Base-by-base conservation (phyloP, 768 basidiomycete species). In the Boletus sensibilis region DNA sequence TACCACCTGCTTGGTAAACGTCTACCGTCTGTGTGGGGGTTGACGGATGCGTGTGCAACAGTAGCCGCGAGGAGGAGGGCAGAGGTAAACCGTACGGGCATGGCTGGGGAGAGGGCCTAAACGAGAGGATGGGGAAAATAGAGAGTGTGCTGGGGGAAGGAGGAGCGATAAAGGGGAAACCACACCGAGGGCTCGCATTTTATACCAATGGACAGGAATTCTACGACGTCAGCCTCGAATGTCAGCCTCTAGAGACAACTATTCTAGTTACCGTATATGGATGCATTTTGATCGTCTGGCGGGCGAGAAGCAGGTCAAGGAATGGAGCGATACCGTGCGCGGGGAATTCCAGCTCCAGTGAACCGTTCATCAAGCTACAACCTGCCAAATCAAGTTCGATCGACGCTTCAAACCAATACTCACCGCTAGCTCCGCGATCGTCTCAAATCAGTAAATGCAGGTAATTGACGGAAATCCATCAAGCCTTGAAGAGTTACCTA, bases 1-100 rank as follows among this genome's bases (percentile, higher is more conserved):
- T 80, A 83, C 90, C 90, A 92, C 35, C 50, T 60, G 56, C 56
- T 64, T 14, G 74, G 72, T 14, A 71, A 64, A 37, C 55, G 63
- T 29, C 51, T 57, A 54, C 34, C 50, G 48, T 63, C 58, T 5
- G 54, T 38, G 53, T 69, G 65, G 27, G 57, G 53, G 37, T 59
- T 35, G 60, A 63, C 52, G 41, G 64, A 53, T 10, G 67, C 70
- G 37, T 43, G 59, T 21, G 53, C 70, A 31, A 56, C 41, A 11
- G 62, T 51, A 27, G 60, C 65, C 52, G 65, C 64, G 58, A 72
- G 62, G 45, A 72, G 52, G 39, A 71, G 61, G 46, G 62, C 55
- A 52, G 64, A 57, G 23, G 64, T 38, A 31, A 70, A 60, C 35
- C 63, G 63, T 46, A 27, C 40, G 42, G 64, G 62, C 70, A 73